Percentiles rank a stretch among this genome's conserved stretches.
phyloP scores from a whole-genome alignment of 306 rosid genomes.

The Prunus kanzakura region DNA sequence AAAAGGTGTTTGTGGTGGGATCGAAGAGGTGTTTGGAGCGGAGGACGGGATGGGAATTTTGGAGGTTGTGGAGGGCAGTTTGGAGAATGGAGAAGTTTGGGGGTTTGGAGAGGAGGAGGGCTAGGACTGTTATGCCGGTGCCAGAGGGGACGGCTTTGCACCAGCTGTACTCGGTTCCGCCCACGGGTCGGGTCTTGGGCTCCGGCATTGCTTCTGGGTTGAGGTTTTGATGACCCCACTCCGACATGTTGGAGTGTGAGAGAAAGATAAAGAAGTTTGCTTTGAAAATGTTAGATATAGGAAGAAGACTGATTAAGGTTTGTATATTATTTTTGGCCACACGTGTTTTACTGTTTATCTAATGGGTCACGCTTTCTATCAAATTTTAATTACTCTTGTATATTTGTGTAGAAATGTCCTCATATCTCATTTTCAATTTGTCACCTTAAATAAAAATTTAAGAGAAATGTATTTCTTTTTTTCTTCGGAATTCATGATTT shows the following conservation, averaged over 20 bases:
- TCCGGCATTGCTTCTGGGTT: constrained; percentile 13
- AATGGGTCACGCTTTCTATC: too few species aligned
- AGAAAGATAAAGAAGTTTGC: background rate
- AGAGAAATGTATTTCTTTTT: accelerated
- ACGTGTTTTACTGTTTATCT: too few species aligned
- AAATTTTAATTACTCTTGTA: too few species aligned
- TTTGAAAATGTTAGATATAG: background rate
- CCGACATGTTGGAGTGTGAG: constrained; percentile 33
- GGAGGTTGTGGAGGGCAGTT: constrained; percentile 59
- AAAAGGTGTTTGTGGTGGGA: constrained; percentile 35
- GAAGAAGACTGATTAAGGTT: background rate
- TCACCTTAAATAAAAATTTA: too few species aligned
- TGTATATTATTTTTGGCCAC: too few species aligned
- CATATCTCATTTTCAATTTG: too few species aligned
- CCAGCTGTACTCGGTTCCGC: constrained; percentile 95
- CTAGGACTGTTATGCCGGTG: constrained; percentile 78
- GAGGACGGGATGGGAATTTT: constrained; percentile 78
- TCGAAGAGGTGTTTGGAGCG: constrained; percentile 64
- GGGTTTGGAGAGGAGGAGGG: constrained; percentile 68
- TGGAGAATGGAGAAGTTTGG: constrained; percentile 48
- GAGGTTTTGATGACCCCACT: constrained; percentile 33
- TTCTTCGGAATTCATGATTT: too few species aligned
- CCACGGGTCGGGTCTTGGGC: constrained; percentile 45
- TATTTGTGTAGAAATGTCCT: too few species aligned
- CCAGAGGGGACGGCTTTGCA: constrained; percentile 81